Evolutionary conservation across 208 protist genomes (phyloP), one percentile per base, ranked within the genome.

Genomic region (Acanthamoeba triangularis): DNA sequence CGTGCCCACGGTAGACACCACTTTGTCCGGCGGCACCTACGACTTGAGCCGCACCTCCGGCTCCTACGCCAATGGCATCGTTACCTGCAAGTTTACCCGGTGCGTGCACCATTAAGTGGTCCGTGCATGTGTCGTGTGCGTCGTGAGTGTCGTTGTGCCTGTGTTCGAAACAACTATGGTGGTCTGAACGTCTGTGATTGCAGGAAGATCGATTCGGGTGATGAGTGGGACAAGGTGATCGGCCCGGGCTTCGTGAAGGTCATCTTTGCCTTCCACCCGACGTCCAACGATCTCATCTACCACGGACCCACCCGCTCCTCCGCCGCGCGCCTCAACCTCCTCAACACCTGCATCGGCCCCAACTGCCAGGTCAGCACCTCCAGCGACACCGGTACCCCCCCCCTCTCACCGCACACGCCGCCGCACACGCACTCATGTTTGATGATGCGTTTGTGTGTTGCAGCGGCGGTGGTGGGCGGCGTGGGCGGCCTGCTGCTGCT

Each of bases 181-280:
- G n/a, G n/a, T n/a, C n/a, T n/a, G n/a, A n/a, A n/a, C n/a, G n/a
- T n/a, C n/a, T n/a, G n/a, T n/a, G n/a, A n/a, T n/a, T n/a, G n/a
- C n/a, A n/a, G n/a, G n/a, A n/a, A n/a, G n/a, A n/a, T n/a, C n/a
- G n/a, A n/a, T n/a, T n/a, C 25, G 14, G 3, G 59, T 65, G 59
- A 1, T 65, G 59, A 65, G 23, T 67, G 87, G 52, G 87, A 93
- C 65, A 69, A 93, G 56, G 44, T n/a, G 10, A 93, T 93, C 87
- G 10, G 4, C 0, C 59, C 74, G 35, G 87, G 87, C 33, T 59
- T 93, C 65, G 76, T 76, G 59, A 93, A 93, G 65, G 87, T 93
- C 6, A 93, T 93, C 65, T 93, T 93, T 25, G 87, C 87, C 41
- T 93, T 93, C 87, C 41, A 93, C 30, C 87, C 87, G 37, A 76